Base-by-base conservation (phyloP, 2,329 filamentous ascomycete species). In the Colletotrichum sojae region DNA sequence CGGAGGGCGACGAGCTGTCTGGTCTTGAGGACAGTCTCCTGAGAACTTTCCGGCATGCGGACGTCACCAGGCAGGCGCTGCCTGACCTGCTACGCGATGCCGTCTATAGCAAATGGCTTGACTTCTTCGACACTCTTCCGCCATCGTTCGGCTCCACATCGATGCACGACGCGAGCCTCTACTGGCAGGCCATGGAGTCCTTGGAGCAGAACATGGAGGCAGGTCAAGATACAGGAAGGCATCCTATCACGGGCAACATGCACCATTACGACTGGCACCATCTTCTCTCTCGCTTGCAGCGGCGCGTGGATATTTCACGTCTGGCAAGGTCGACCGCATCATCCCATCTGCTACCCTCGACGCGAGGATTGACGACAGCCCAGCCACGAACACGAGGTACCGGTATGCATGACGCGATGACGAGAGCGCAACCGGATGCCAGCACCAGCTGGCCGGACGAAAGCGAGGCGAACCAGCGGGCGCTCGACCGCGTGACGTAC, bases 401-500 rank as follows among this genome's bases (percentile, higher is more conserved):
- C 13, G 51, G 46, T 16, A 9, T 56, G 13, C 43, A 51, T 12
- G 54, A 56, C 39, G 43, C 48, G 18, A 36, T 25, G 18, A 31
- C 27, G 45, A 45, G 18, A 5, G 8, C 61, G 16, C 45, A 45
- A 12, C 15, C 25, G 2, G 51, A 48, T 6, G 36, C 43, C 18
- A 12, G 40, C 16, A 22, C 36, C 10, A 43, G 31, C 6, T 60
- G 51, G 61, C 40, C 22, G 13, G 62, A 66, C 16, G 51, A 70
- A 0, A 73, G 72, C 6, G 76, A 80, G 39, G 76, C 78, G 63
- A 81, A 82, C 70, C 73, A 82, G 61, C 78, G 80, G 16, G 79
- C 81, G 20, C 78, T 86, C 8, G 81, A 85, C 74, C 82, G 85
- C 6, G 82, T 87, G 15, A 78, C 83, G 1, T 87, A 87, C 74